Conservation (phyloP, 176 grass and related monocot species). For the Chrysopogon serrulatus region DNA sequence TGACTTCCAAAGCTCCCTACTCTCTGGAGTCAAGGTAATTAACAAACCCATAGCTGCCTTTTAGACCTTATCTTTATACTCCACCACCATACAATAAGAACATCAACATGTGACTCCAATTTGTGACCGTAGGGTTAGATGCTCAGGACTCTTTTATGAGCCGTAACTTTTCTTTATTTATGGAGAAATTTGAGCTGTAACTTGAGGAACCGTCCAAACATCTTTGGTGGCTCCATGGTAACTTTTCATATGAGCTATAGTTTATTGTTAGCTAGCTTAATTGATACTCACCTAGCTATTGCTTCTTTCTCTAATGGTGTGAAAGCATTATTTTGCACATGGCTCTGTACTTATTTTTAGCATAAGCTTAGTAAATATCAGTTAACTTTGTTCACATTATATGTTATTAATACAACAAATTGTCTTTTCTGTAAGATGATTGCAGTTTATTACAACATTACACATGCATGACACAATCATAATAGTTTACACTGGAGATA, state of each 20-base stretch:
- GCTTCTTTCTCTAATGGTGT: not conserved
- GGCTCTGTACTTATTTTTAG: not conserved
- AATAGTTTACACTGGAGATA: not conserved
- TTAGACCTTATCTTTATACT: constrained; percentile 25
- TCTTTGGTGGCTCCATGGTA: constrained; percentile 63
- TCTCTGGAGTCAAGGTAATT: not conserved
- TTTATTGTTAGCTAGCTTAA: not conserved
- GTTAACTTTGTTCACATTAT: not conserved
- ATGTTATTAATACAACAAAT: not conserved
- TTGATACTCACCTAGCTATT: not conserved
- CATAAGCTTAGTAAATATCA: not conserved
- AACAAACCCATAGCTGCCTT: not conserved
- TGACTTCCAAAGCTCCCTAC: constrained; percentile 34
- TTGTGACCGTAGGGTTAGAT: constrained; percentile 21
- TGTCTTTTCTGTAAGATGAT: not conserved
- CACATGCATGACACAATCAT: not conserved
- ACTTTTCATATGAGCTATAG: constrained; percentile 29
- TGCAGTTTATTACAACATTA: not conserved
- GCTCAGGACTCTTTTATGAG: constrained; percentile 20
- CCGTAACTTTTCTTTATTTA: constrained; percentile 23
- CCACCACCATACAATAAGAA: constrained; percentile 1
- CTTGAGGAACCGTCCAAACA: constrained; percentile 42
- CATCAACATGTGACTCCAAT: constrained; percentile 30
- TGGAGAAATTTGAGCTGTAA: constrained; percentile 19
- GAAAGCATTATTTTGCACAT: not conserved